Evolutionary conservation across 2,329 filamentous ascomycete species (phyloP), one percentile per base, ranked within the genome.

Genomic region (Sporothrix dimorphospora): DNA sequence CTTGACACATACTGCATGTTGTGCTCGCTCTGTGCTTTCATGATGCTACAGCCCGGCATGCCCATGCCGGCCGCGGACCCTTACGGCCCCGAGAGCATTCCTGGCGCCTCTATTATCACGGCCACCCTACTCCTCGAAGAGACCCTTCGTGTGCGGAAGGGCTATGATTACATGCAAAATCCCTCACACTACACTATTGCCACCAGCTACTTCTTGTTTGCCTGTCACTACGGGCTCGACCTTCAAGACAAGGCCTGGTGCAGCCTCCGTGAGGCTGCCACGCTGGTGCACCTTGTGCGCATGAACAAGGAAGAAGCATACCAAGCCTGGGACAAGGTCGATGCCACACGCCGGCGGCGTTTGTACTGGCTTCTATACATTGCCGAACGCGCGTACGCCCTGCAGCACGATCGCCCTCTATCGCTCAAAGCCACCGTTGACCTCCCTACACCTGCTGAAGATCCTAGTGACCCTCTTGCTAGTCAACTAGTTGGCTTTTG

Each of bases 131-230:
- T 94, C 65, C 83, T 94, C 74, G 89, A 92, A 66, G 92, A 94
- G 79, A 85, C 87, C 1, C 79, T 90, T 19, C 85, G 88, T n/a
- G 88, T 91, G 4, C 85, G 89, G 71, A 90, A 89, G 78, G 86
- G 87, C 27, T 87, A 86, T 74, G 89, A 91, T 73, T 88, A 89
- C 74, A 82, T 87, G 42, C 87, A 88, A 69, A 82, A 81, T 16
- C 85, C 89, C 8, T 87, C 83, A 9, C 79, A 87, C 72, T 88
- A 89, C 76, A 86, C 83, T 59, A 79, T 93, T 14, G 88, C 90
- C 72, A 93, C 91, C n/a, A 94, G 91, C 70, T 94, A 92, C 80
- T 94, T 95, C 79, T 79, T 95, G 34, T 94, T 93, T 76, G 91
- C 88, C 49, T 91, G 90, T 72, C 89, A 91, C 79, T 91, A 91